Evolutionary conservation across 176 grass and related monocot genomes (phyloP), one percentile per base, ranked within the genome.

Genomic region (Carex myosuroides): DNA sequence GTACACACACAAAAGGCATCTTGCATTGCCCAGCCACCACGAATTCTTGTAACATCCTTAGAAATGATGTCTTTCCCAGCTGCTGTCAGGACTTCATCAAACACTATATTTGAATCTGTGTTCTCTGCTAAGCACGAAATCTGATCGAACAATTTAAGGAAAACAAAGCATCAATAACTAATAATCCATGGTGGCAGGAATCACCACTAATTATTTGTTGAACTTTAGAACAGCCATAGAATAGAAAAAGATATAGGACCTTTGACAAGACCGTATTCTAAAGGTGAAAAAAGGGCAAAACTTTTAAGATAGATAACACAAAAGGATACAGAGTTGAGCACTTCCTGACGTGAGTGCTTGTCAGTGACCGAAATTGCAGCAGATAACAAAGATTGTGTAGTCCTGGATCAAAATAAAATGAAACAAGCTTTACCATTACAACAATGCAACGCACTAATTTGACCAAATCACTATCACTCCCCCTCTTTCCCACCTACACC

Each of bases 91-190:
- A 98, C 92, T 87, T 98, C 95, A 88, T 90, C 87, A 80, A 98
- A 98, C 46, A 98, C 92, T 63, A 94, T 72, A 84, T 50, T 90
- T 80, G 90, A 89, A 84, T 91, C 88, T 63, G 92, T 94, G 70
- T 89, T 94, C 86, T 98, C 95, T 84, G 92, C 95, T 92, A 98
- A 91, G 89, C 86, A 94, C 20, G 91, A 98, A 88, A 98, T 98
- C 95, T 98, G 92, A 87, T 79, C 75, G 26, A 82, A 61, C 62
- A 13, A 57, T 67, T 92, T 86, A 94, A 88, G 87, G 92, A 84
- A 75, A 84, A 91, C 32, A 77, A 67, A 56, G 3, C 20, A 46
- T 56, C 13, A 13, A 55, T 55, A 79, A n/a, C 8, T 62, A 68
- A 62, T 62, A 79, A 53, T 24, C 12, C 48, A 30, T 76, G 48